Evolutionary conservation across 257 asterid species (phyloP), one percentile per base, ranked within the genome.

Genomic region (Ehretia macrophylla): DNA sequence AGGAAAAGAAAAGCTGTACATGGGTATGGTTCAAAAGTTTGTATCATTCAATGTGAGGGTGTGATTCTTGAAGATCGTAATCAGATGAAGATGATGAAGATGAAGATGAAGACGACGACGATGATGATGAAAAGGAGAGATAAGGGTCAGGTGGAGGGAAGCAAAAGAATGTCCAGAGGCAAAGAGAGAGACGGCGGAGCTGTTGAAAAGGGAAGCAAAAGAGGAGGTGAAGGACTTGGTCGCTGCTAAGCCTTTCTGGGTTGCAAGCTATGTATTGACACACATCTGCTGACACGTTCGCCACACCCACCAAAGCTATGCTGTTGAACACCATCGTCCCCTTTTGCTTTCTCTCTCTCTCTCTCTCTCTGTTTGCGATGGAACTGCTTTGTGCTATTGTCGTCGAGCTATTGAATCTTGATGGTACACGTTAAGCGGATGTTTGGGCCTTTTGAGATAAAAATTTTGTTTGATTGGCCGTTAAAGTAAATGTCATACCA

Each of bases 231-330:
- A 86, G 86, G 58, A 83, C 82, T 64, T 84, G 85, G 48, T 90
- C 86, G 75, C 73, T 66, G 78, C 82, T 80, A 49, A 90, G 75
- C 51, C 80, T 76, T 71, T 87, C 95, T 0, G 96, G 85, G 44
- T 87, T 87, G 81, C 96, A 90, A 4, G 93, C 92, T 57, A 90
- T 60, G 88, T 81, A 85, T 68, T 90, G 97, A 54, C 81, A 90
- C 4, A 72, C 77, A 14, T 81, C 62, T 2, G 95, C 96, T 52
- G 97, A 87, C 10, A 81, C 56, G 73, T 69, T 80, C 0, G 93
- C 96, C 62, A 87, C 95, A 35, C 73, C 77, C 39, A 72, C 84
- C 67, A 87, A 73, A 21, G 81, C 42, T 6, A 70, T 69, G 81
- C 85, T 80, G 79, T 75, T 90, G 65, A 87, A 78, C 60, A 87